phyloP scores from a whole-genome alignment of 257 asterid species.

The Solanum neorickii region DNA sequence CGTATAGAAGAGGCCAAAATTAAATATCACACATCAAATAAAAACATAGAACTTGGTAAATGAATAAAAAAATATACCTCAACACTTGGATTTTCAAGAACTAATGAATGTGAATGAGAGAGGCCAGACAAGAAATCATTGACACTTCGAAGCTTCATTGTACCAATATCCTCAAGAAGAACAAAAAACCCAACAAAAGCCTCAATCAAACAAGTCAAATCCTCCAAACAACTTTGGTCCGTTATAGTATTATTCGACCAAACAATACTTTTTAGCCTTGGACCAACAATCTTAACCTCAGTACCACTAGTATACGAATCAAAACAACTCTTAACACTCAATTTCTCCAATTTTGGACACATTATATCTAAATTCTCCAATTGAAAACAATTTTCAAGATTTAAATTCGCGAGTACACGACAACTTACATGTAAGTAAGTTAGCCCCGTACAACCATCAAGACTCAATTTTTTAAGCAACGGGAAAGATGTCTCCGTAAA shows the following conservation, averaged over 20 bases:
- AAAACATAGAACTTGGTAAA: neutral
- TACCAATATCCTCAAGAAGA: conserved; percentile 21
- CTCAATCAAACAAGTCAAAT: conserved; percentile 26
- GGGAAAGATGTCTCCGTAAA: conserved; percentile 62
- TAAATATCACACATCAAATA: neutral
- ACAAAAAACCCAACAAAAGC: conserved; percentile 44
- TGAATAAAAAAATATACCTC: conserved; percentile 22
- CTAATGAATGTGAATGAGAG: conserved; percentile 38
- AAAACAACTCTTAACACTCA: conserved; percentile 43
- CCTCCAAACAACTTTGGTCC: conserved; percentile 26
- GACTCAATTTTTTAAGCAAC: conserved; percentile 39
- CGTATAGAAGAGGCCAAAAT: neutral
- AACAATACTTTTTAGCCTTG: conserved; percentile 16
- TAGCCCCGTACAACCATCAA: conserved; percentile 52
- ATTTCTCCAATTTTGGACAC: conserved; percentile 25
- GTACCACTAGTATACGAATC: conserved; percentile 22
- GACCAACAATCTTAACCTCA: conserved; percentile 48
- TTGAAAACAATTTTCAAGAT: conserved; percentile 37
- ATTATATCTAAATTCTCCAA: conserved; percentile 41
- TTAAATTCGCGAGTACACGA: conserved; percentile 34
- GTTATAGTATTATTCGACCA: conserved; percentile 61
- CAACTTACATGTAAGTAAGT: conserved; percentile 41
- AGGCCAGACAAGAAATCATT: conserved; percentile 49
- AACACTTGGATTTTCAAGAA: conserved; percentile 43
- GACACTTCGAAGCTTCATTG: conserved; percentile 34